A percentile compares a stretch with the other conserved stretches of the same genome.
Evolutionary conservation across 768 basidiomycete genomes (phyloP).

Genomic region (Termitomyces sp.): DNA sequence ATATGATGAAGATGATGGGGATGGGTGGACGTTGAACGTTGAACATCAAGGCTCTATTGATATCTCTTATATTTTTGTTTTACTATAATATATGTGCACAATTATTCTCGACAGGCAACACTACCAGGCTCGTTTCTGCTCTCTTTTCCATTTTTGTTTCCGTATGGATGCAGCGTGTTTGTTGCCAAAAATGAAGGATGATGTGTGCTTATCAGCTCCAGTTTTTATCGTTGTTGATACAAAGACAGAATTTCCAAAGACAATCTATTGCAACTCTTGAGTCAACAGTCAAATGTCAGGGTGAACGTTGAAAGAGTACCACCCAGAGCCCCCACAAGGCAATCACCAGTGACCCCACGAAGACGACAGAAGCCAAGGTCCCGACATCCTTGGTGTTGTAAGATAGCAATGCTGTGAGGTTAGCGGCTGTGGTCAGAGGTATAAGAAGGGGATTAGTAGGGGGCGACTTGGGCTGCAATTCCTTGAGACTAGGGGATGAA

Average conservation of each 20-base stretch:
- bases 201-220: constrained; percentile 81
- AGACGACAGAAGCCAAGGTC: constrained; percentile 49
- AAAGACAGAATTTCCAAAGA: constrained; percentile 55
- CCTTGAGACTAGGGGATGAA: constrained; percentile 36
- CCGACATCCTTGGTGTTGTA: constrained; percentile 63
- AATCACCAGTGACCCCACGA: constrained; percentile 45
- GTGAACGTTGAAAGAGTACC: constrained; percentile 38
- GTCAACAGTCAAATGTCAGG: constrained; percentile 6
- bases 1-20: constrained; percentile 89
- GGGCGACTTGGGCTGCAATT: constrained; percentile 22
- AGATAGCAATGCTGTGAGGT: constrained; percentile 56
- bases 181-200: constrained; percentile 77
- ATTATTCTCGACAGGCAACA: neutral
- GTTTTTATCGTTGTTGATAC: constrained; percentile 58
- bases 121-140: constrained; percentile 25
- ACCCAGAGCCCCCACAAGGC: constrained; percentile 72
- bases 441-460: constrained; percentile 59
- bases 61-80: neutral
- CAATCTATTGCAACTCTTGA: constrained; percentile 35
- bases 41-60: constrained; percentile 5
- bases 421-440: constrained; percentile 53
- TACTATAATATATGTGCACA: neutral
- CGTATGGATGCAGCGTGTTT: constrained; percentile 58
- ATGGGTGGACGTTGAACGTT: constrained; percentile 53
- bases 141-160: constrained; percentile 55